Base-by-base conservation (phyloP, 2,329 filamentous ascomycete species). In the Xylaria multiplex region DNA sequence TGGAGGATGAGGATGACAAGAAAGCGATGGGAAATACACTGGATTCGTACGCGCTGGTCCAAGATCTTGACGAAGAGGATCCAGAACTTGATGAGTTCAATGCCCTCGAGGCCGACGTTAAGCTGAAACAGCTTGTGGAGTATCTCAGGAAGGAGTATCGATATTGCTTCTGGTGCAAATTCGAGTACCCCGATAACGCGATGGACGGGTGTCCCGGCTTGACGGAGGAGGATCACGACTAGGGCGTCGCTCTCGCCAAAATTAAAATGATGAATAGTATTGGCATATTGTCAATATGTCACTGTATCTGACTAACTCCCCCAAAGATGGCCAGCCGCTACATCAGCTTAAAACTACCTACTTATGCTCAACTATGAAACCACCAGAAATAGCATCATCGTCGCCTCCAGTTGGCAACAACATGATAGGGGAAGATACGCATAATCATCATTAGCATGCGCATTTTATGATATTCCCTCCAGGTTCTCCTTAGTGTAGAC, bases 111-210 rank as follows among this genome's bases (percentile, higher is more conserved):
- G 82, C 88, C 1, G 81, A 81, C 1, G 91, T 96, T 72, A 87
- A 88, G 70, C 79, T 98, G 68, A 80, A 82, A 8, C 87, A 83
- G 71, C 78, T 96, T 14, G 85, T 97, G 9, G 77, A 81, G 19
- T 89, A 92, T 78, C 78, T 99, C 60, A 86, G 96, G 43, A 82
- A 88, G 55, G 86, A 86, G 74, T 88, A 93, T 74, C 80, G 84
- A 50, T 99, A 99, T 77, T 99, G 96, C 81, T 97, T 97, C 77
- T 99, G 94, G 92, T 99, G 96, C 80, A 98, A 97, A 78, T 91
- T 86, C 78, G 83, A 83, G 59, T 99, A 97, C 77, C 86, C 89
- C 0, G 89, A 93, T 74, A 82, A 81, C 42, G 79, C 82, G 42
- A 90, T 97, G 90, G 93, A 96, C 13, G 94, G 92, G 0, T 99